Base-by-base conservation (phyloP, 768 basidiomycete genomes). In the Lenzites betulinus region DNA sequence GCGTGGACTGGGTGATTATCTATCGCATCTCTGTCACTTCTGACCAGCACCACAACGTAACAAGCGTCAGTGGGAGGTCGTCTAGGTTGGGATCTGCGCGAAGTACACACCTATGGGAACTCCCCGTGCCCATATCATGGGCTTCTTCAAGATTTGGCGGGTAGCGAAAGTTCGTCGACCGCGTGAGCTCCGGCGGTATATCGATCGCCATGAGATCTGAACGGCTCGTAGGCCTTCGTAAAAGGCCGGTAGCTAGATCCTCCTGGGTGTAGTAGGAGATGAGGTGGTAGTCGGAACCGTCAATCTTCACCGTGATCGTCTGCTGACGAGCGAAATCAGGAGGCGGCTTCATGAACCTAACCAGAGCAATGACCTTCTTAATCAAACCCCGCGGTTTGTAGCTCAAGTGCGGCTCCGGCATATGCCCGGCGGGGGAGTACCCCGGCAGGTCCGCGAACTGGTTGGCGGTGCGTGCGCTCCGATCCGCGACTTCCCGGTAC, bases 281-380 rank as follows among this genome's bases (percentile, higher is more conserved):
- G 62, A 93, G 81, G 70, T 93, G 92, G 51, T 92, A 83, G 75
- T 91, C 86, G 51, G 86, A 88, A 15, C 87, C 87, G 62, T 90
- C 88, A 57, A 90, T 85, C 39, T 83, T 84, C 50, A 93, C 87
- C 9, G 92, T 92, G 68, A 93, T 92, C n/a, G 91, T 93, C 90
- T 93, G 71, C 38, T 56, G 38, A 58, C 55, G 46, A 39, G 50
- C 30, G 44, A 18, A 15, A 35, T 38, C 35, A 42, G 47, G 51
- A 25, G 22, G 25, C 18, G 15, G 13, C 18, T 38, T 51, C 20
- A 25, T 16, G 12, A 58, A 56, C 26, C 9, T 8, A 59, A 70
- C 47, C n/a, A 35, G 20, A 23, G 12, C n/a, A 5, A 16, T 25
- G 30, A 84, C 92, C 79, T 93, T 93, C 74, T 95, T 94, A 59